Evolutionary conservation across 2,329 filamentous ascomycete species (phyloP).

Genomic region (Pseudogymnoascus sp.): DNA sequence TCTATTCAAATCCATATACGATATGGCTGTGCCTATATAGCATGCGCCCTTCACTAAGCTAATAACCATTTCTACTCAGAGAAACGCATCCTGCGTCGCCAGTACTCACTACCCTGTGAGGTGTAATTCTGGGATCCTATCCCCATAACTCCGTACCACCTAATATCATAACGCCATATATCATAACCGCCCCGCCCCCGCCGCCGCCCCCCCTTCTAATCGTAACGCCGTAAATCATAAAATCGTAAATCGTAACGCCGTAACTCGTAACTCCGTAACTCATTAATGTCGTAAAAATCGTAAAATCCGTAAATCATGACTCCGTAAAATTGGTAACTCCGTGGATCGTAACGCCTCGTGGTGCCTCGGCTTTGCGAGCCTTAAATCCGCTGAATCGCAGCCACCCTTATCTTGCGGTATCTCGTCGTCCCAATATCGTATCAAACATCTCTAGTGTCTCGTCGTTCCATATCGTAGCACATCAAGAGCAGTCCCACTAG

Average conservation of each 20-base stretch:
- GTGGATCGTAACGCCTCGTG: constrained; percentile 16
- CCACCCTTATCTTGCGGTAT: constrained; percentile 11
- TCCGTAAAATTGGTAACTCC: constrained; percentile 5
- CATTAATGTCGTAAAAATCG: constrained; percentile 14
- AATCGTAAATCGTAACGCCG: constrained; percentile 10
- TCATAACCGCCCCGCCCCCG: not conserved
- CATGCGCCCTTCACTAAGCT: not conserved
- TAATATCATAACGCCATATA: not conserved
- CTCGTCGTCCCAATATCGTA: constrained; percentile 11
- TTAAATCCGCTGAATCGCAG: constrained; percentile 9
- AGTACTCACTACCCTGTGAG: not conserved
- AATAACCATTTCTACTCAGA: not conserved
- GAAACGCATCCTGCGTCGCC: not conserved
- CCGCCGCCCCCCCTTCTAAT: not conserved
- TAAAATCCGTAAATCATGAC: constrained; percentile 5
- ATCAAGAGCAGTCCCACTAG: not conserved
- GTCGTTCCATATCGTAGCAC: not conserved
- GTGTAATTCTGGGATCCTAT: not conserved
- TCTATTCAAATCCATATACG: not conserved
- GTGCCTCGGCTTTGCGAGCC: not conserved
- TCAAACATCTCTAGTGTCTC: constrained; percentile 4
- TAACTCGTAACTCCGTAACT: constrained; percentile 13
- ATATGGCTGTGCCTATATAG: not conserved
- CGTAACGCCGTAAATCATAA: constrained; percentile 5
- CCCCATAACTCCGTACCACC: not conserved